A percentile compares a stretch with the other conserved stretches of the same genome.
These are phyloP conservation scores for Trichoderma virens DNA, from an alignment of 495 filamentous ascomycete species.

Conservation along the genomic window DNA sequence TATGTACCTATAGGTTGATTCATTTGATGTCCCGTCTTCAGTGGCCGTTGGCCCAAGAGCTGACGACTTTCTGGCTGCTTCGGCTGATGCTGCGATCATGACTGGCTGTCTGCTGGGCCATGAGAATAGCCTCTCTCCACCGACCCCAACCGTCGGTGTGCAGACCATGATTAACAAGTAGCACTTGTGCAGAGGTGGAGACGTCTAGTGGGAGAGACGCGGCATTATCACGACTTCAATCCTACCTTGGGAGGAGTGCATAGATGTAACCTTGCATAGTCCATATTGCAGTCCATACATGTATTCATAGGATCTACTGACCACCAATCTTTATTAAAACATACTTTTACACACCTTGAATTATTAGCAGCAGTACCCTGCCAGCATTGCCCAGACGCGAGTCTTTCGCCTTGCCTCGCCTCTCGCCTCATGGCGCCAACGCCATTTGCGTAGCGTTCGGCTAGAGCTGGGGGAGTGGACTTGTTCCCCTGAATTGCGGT, in stretches of 20 bases:
- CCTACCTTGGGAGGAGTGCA: too few species aligned
- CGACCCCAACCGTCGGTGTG: background rate
- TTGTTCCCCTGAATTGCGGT: constrained; percentile 4
- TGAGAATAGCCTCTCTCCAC: background rate
- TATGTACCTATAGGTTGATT: background rate
- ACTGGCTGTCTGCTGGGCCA: background rate
- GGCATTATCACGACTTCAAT: too few species aligned
- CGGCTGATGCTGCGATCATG: background rate
- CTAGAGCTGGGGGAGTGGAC: constrained; percentile 4
- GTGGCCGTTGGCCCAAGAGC: background rate
- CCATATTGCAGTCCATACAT: too few species aligned
- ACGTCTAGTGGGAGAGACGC: too few species aligned
- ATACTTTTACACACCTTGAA: too few species aligned
- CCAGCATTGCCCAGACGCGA: background rate
- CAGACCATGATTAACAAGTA: background rate
- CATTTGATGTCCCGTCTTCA: background rate
- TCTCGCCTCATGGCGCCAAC: background rate
- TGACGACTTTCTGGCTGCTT: too few species aligned
- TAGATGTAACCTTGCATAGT: too few species aligned
- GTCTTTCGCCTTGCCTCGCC: background rate
- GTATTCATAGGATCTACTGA: too few species aligned
- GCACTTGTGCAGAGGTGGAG: too few species aligned
- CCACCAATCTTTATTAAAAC: too few species aligned
- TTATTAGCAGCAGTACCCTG: background rate
- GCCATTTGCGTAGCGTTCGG: background rate